Evolutionary conservation across 768 basidiomycete genomes (phyloP).

Genomic region (Rickenella mellea): DNA sequence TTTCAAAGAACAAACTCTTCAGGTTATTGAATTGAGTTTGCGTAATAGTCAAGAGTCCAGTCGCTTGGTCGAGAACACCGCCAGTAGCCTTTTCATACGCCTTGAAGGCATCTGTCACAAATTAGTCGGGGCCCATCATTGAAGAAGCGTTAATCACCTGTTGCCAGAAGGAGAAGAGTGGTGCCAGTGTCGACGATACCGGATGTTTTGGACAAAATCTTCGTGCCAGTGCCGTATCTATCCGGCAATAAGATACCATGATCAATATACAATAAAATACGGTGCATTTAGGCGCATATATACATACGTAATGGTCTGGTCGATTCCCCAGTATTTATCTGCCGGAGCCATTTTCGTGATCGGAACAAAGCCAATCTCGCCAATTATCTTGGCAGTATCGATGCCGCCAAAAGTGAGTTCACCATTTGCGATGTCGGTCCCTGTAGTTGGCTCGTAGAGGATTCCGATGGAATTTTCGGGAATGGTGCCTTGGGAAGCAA

Average conservation of each 20-base stretch:
- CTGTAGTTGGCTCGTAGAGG: conserved; percentile 40
- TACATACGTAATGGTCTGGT: conserved; percentile 33
- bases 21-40: conserved; percentile 36
- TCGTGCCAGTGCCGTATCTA: conserved; percentile 14
- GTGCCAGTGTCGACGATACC: conserved; percentile 49
- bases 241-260: conserved; percentile 44
- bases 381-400: conserved; percentile 32
- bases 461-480: conserved; percentile 36
- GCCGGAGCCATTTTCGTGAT: conserved; percentile 38
- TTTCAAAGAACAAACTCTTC: conserved; percentile 42
- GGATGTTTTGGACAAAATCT: conserved; percentile 25
- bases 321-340: conserved; percentile 39
- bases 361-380: conserved; percentile 26
- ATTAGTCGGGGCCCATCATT: too few relatives aligned
- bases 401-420: conserved; percentile 46
- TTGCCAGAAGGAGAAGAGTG: conserved; percentile 45
- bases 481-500: conserved; percentile 38
- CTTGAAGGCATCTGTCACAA: conserved; percentile 46
- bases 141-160: too few relatives aligned
- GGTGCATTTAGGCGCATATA: conserved; percentile 35
- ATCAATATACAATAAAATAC: conserved; percentile 50
- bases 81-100: conserved; percentile 45
- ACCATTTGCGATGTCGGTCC: conserved; percentile 28
- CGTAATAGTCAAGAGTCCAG: conserved; percentile 48
- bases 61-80: conserved; percentile 38